A percentile compares a stretch with the other conserved stretches of the same genome.
phyloP scores from a whole-genome alignment of 306 rosid genomes.

The Herpetospermum pedunculosum region DNA sequence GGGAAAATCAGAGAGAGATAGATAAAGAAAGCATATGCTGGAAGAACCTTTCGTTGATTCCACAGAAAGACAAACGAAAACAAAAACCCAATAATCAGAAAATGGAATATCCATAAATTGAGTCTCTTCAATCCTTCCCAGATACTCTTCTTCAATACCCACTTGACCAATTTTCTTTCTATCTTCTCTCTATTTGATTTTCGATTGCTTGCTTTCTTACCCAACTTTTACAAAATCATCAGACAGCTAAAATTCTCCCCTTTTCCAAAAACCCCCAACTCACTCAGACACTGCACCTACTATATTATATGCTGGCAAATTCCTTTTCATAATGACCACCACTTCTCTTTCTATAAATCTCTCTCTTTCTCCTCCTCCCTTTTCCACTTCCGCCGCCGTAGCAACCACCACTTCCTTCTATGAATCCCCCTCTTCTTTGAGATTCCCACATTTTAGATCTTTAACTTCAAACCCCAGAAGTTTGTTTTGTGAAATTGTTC shows the following conservation, averaged over 20 bases:
- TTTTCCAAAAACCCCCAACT: not conserved
- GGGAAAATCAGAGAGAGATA: not conserved
- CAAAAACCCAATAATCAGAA: not conserved
- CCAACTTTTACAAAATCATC: not conserved
- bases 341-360: constrained; percentile 57
- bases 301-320: constrained; percentile 1
- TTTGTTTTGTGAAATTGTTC: constrained; percentile 17
- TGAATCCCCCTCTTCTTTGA: constrained; percentile 2
- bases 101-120: constrained; percentile 4
- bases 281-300: not conserved
- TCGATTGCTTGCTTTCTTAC: not conserved
- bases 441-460: constrained; percentile 18
- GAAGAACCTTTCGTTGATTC: constrained; percentile 4
- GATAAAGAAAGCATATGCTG: not conserved
- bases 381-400: constrained; percentile 20
- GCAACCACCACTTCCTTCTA: constrained; percentile 1
- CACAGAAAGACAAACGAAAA: not conserved
- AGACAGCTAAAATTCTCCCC: not conserved
- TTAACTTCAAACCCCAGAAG: constrained; percentile 27
- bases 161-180: not conserved
- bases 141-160: not conserved
- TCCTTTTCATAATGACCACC: constrained; percentile 28
- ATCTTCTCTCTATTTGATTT: not conserved
- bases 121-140: not conserved
- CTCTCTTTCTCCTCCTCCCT: constrained; percentile 46